Evolutionary conservation across 805 yeast species (phyloP).

Genomic region (Wickerhamiella vanderwaltii): DNA sequence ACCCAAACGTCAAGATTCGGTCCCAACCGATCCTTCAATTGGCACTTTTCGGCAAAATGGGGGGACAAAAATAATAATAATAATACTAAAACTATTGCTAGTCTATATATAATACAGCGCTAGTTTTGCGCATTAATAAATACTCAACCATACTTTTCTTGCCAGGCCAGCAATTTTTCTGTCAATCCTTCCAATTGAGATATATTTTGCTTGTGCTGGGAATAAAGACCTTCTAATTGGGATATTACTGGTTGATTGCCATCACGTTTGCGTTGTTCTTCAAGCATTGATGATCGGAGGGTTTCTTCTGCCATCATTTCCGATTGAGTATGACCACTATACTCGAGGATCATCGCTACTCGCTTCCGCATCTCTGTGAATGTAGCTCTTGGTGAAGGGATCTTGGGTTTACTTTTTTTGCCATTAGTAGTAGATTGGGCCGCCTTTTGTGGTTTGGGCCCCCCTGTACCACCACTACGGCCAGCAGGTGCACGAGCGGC

Average conservation of each 20-base stretch:
- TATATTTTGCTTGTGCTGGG: conserved; percentile 48
- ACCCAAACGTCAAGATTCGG: no score
- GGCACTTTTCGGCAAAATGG: no score
- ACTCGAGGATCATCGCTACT: conserved; percentile 81
- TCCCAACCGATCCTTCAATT: no score
- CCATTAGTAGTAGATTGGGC: neutral
- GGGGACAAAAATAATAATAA: no score
- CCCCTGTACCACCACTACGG: no score
- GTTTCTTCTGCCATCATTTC: conserved; percentile 67
- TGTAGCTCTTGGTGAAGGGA: conserved; percentile 64
- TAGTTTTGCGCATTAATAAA: no score
- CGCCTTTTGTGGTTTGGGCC: neutral
- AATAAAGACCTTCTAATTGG: conserved; percentile 33
- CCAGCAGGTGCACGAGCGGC: conserved; percentile 6
- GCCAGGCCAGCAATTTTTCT: conserved; percentile 64
- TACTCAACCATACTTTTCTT: conserved; percentile 39
- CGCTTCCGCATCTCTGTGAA: conserved; percentile 78
- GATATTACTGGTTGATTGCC: conserved; percentile 12
- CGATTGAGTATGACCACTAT: conserved; percentile 73
- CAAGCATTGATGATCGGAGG: conserved; percentile 40
- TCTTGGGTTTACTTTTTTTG: conserved; percentile 40
- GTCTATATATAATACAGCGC: no score
- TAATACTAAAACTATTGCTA: no score
- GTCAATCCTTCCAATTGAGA: conserved; percentile 61
- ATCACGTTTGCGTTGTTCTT: conserved; percentile 20